phyloP scores from a whole-genome alignment of 495 filamentous ascomycete species.

The Usnea hakonensis region DNA sequence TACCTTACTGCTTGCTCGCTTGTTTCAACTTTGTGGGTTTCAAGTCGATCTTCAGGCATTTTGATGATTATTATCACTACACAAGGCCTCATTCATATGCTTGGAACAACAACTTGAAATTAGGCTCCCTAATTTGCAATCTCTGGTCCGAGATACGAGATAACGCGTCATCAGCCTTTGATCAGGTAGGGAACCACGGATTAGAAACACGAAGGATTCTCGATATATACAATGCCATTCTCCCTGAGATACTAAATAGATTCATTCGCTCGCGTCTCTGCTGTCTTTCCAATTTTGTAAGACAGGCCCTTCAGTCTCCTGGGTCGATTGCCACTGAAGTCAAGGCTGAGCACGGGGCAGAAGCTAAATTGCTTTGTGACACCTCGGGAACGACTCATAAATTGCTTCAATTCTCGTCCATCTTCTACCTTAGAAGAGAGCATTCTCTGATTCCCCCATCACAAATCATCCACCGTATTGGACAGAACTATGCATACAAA shows the following conservation, averaged over 20 bases:
- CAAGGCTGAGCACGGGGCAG: neutral
- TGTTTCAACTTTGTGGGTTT: neutral
- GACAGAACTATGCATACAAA: neutral
- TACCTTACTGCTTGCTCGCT: neutral
- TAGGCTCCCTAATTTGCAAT: neutral
- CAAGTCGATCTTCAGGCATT: neutral
- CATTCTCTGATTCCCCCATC: neutral
- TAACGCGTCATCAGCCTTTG: neutral
- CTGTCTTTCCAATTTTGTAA: neutral
- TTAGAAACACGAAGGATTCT: neutral
- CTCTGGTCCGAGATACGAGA: neutral
- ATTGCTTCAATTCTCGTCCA: neutral
- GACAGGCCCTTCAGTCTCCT: neutral
- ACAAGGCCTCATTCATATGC: neutral
- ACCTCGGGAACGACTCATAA: neutral
- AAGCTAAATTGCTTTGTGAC: slow-evolving; percentile 1
- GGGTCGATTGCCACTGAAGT: neutral
- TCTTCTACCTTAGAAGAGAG: neutral
- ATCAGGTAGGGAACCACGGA: neutral
- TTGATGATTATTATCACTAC: neutral
- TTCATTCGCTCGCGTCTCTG: neutral
- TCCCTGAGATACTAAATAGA: neutral
- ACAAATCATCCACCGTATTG: neutral
- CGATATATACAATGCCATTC: too few relatives aligned
- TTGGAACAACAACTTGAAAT: neutral